A percentile compares a stretch with the other conserved stretches of the same genome.
These are phyloP conservation scores for Candida vaughaniae DNA, from an alignment of 805 yeast species.

Conservation along the genomic window DNA sequence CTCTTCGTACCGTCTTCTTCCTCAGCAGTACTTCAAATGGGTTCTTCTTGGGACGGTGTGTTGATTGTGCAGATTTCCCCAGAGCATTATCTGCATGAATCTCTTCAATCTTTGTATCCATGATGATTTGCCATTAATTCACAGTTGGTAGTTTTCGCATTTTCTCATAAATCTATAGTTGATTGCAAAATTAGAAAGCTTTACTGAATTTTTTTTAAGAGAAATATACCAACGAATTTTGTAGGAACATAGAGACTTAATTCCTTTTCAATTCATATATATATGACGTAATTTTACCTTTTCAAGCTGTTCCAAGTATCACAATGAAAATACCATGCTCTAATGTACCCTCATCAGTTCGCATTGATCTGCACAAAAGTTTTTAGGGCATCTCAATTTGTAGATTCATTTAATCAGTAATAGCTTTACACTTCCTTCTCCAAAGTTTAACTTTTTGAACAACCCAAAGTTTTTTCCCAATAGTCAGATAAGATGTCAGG, in stretches of 20 bases:
- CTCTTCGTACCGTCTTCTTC: conserved; percentile 30
- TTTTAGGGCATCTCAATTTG: conserved; percentile 6
- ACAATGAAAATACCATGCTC: too few species aligned
- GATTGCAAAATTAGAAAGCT: too few species aligned
- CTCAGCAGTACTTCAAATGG: conserved; percentile 26
- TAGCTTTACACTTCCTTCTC: too few species aligned
- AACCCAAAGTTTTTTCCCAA: too few species aligned
- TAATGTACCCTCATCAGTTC: background rate
- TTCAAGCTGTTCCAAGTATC: background rate
- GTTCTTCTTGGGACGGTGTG: conserved; percentile 20
- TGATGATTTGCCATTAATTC: conserved; percentile 1
- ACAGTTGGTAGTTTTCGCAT: conserved; percentile 4
- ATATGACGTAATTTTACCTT: background rate
- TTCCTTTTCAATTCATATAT: too few species aligned
- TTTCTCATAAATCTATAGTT: too few species aligned
- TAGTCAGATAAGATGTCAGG: conserved; percentile 13
- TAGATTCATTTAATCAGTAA: too few species aligned
- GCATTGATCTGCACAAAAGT: conserved; percentile 4
- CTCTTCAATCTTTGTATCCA: conserved; percentile 26
- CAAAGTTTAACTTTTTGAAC: too few species aligned
- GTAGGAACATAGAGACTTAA: too few species aligned
- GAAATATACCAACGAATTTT: too few species aligned
- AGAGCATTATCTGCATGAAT: too few species aligned
- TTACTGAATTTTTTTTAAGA: too few species aligned
- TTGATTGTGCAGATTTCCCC: background rate